These are phyloP conservation scores for Trichoderma gamsii DNA, from an alignment of 495 filamentous ascomycete genomes.

Conservation along the genomic window DNA sequence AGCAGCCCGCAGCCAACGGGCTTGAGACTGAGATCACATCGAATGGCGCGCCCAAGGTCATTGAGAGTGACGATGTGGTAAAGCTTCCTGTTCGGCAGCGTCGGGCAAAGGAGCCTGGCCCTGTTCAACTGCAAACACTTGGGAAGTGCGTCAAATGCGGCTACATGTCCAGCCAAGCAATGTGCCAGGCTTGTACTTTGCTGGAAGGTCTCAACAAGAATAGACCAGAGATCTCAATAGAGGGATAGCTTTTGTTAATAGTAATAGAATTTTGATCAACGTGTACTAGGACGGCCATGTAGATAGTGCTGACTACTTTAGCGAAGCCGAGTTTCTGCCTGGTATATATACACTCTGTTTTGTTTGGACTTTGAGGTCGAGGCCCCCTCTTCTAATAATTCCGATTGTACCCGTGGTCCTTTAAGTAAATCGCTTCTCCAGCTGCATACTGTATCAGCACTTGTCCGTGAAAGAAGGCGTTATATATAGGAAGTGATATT, in stretches of 20 bases:
- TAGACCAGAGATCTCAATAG: constrained; percentile 67
- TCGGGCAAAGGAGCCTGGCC: constrained; percentile 24
- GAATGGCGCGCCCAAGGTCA: constrained; percentile 13
- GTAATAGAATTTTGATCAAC: not conserved
- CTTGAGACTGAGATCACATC: constrained; percentile 16
- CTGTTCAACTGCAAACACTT: constrained; percentile 53
- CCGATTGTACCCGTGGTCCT: not conserved
- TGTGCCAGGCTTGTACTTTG: constrained; percentile 90
- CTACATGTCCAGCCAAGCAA: constrained; percentile 89
- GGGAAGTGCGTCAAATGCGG: constrained; percentile 83
- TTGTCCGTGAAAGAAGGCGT: not conserved
- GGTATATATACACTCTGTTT: constrained; percentile 6
- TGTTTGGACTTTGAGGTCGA: not conserved
- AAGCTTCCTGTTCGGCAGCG: constrained; percentile 28
- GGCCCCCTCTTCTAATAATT: not conserved
- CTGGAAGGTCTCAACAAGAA: constrained; percentile 91
- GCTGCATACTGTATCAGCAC: constrained; percentile 28
- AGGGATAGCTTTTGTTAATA: not conserved
- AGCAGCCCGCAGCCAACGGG: constrained; percentile 15
- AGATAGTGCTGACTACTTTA: not conserved
- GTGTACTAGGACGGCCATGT: not conserved
- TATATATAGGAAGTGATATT: constrained; percentile 15
- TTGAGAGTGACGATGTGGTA: constrained; percentile 21
- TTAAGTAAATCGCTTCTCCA: constrained; percentile 47
- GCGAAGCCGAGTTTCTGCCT: not conserved